phyloP scores from a whole-genome alignment of 2,329 filamentous ascomycete genomes.

The Alternaria brassicae region DNA sequence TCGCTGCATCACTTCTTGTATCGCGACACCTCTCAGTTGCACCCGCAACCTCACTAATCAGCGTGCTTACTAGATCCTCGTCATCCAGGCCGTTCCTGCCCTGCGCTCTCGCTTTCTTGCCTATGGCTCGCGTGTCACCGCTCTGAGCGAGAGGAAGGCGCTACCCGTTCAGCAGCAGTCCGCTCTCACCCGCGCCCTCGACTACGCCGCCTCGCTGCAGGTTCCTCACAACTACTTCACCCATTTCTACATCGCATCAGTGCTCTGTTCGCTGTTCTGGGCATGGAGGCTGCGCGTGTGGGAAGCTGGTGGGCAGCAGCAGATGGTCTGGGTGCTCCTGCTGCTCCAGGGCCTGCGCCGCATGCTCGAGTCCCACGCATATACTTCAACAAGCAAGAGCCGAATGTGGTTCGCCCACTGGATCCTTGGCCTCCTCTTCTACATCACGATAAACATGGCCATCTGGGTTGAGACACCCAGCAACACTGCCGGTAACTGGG shows the following conservation, averaged over 20 bases:
- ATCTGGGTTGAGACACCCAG: conserved; percentile 82
- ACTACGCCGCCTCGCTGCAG: conserved; percentile 61
- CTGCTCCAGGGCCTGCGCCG: conserved; percentile 76
- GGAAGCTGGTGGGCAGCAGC: conserved; percentile 60
- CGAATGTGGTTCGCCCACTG: conserved; percentile 89
- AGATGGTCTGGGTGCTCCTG: conserved; percentile 75
- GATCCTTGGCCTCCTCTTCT: conserved; percentile 79
- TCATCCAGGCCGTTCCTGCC: conserved; percentile 59
- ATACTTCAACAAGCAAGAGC: conserved; percentile 73
- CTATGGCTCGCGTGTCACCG: conserved; percentile 64
- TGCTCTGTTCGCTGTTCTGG: conserved; percentile 77
- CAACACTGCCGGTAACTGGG: conserved; percentile 45
- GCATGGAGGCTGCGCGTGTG: conserved; percentile 64
- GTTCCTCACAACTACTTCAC: conserved; percentile 90
- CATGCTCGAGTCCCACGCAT: conserved; percentile 73
- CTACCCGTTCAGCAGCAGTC: conserved; percentile 16
- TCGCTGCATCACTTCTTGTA: conserved; percentile 51
- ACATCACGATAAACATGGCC: conserved; percentile 73
- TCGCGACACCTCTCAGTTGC: conserved; percentile 38
- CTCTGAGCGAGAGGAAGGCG: conserved; percentile 10
- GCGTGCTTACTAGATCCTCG: conserved; percentile 55
- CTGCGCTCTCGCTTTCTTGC: conserved; percentile 64
- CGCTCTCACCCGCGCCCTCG: conserved; percentile 49
- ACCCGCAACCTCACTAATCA: conserved; percentile 31
- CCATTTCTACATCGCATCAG: conserved; percentile 82